Conservation (phyloP, 768 basidiomycete species). For the Hygrophoropsis aurantiaca region DNA sequence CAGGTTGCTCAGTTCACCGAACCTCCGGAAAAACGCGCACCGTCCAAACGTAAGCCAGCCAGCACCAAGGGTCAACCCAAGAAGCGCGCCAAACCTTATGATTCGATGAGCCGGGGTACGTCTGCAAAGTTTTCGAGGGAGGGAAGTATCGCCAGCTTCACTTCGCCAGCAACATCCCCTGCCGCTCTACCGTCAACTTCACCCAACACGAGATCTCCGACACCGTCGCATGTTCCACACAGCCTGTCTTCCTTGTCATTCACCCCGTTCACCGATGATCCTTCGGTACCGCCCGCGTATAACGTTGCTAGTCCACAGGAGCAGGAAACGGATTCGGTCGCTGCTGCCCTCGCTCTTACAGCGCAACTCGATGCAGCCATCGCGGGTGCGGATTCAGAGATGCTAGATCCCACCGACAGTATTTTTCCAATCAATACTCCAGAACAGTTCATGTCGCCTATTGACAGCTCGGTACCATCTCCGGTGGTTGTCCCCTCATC, state of each 20-base stretch:
- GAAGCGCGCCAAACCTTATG: conserved; percentile 73
- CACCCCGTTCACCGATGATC: conserved; percentile 3
- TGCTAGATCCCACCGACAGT: conserved; percentile 15
- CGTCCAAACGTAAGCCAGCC: conserved; percentile 46
- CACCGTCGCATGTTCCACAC: conserved; percentile 22
- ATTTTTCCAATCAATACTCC: conserved; percentile 11
- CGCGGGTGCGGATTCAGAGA: conserved; percentile 4
- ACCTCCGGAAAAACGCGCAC: conserved; percentile 34
- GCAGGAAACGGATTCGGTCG: background rate
- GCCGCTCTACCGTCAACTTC: conserved; percentile 35
- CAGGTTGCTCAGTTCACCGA: conserved; percentile 25
- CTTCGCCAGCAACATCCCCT: conserved; percentile 48
- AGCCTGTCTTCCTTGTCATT: conserved; percentile 13
- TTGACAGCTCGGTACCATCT: conserved; percentile 16
- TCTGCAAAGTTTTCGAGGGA: conserved; percentile 53
- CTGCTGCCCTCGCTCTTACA: conserved; percentile 2
- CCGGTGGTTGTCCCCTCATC: conserved; percentile 10
- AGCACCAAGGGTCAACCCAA: conserved; percentile 47
- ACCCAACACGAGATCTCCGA: conserved; percentile 30
- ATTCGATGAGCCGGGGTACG: conserved; percentile 33
- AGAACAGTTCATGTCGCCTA: conserved; percentile 15
- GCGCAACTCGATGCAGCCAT: conserved; percentile 10
- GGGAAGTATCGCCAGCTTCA: conserved; percentile 50
- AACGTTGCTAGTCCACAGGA: conserved; percentile 1
- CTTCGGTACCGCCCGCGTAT: conserved; percentile 1